Evolutionary conservation across 2,329 filamentous ascomycete genomes (phyloP).

Genomic region (Pseudogymnoascus verrucosus): DNA sequence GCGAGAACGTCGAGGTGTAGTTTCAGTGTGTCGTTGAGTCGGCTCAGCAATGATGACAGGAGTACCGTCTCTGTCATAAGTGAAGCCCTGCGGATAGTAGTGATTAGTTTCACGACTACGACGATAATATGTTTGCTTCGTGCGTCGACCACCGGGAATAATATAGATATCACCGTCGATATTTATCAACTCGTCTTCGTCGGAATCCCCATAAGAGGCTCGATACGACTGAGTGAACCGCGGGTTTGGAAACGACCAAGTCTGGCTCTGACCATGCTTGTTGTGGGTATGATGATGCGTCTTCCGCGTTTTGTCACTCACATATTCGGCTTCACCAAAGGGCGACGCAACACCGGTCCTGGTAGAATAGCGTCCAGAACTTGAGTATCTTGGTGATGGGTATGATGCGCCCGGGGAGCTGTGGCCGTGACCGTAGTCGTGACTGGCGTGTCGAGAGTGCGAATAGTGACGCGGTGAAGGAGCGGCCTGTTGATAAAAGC

Average conservation of each 20-base stretch:
- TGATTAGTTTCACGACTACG: constrained; percentile 30
- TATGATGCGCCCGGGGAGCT: constrained; percentile 21
- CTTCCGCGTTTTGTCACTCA: constrained; percentile 27
- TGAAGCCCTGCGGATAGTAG: constrained; percentile 24
- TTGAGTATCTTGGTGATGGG: constrained; percentile 28
- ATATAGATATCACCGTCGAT: constrained; percentile 22
- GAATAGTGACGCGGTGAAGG: constrained; percentile 21
- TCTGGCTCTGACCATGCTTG: constrained; percentile 13
- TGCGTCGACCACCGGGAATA: constrained; percentile 23
- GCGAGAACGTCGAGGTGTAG: constrained; percentile 17
- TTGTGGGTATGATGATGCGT: constrained; percentile 25
- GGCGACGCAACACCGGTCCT: constrained; percentile 12
- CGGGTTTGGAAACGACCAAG: constrained; percentile 13
- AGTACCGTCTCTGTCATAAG: constrained; percentile 25
- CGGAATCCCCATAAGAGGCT: constrained; percentile 30
- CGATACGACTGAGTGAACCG: constrained; percentile 29
- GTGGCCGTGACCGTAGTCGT: constrained; percentile 25
- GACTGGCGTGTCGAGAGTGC: constrained; percentile 26
- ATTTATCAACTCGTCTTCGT: constrained; percentile 27
- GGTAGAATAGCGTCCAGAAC: constrained; percentile 29
- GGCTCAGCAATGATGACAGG: constrained; percentile 14
- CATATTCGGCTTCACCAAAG: constrained; percentile 27
- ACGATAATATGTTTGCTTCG: constrained; percentile 27
- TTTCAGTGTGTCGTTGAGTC: constrained; percentile 10
- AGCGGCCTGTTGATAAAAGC: constrained; percentile 20